Evolutionary conservation across 352 stramenopile genomes (phyloP).

Genomic region (Pythium aristosporum): DNA sequence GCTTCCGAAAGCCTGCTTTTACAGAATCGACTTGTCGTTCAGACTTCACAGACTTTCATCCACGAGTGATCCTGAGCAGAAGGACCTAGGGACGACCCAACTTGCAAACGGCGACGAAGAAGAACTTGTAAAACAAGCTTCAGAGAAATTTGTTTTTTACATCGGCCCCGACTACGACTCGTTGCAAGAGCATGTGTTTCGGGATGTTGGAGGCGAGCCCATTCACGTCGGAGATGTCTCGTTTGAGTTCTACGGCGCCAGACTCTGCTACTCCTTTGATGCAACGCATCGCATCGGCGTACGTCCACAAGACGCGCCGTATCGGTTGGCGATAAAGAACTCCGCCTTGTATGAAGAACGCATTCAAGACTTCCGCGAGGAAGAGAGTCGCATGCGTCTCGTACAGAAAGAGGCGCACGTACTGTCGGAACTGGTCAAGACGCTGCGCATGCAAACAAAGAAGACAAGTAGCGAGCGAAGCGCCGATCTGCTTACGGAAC

Average conservation of each 20-base stretch:
- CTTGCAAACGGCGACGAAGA: slow-evolving; percentile 13
- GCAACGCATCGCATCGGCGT: slow-evolving; percentile 28
- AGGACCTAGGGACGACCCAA: background rate
- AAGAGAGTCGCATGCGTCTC: slow-evolving; percentile 42
- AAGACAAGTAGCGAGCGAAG: slow-evolving; percentile 54
- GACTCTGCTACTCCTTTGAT: slow-evolving; percentile 66
- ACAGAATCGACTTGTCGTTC: slow-evolving; percentile 40
- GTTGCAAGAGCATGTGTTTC: slow-evolving; percentile 44
- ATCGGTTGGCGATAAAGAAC: slow-evolving; percentile 21
- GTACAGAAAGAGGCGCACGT: slow-evolving; percentile 66
- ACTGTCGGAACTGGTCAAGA: slow-evolving; percentile 74
- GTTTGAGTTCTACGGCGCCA: slow-evolving; percentile 64
- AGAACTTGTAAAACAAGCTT: slow-evolving; percentile 4
- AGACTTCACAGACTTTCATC: slow-evolving; percentile 7
- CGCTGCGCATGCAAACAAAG: slow-evolving; percentile 62
- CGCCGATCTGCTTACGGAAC: slow-evolving; percentile 57
- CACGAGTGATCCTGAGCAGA: background rate
- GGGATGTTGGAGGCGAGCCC: slow-evolving; percentile 37
- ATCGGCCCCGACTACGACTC: slow-evolving; percentile 61
- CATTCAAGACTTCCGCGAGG: slow-evolving; percentile 63
- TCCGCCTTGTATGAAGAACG: slow-evolving; percentile 43
- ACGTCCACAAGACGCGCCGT: slow-evolving; percentile 5
- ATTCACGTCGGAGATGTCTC: slow-evolving; percentile 30
- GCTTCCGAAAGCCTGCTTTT: slow-evolving; percentile 55
- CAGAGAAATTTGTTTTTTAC: slow-evolving; percentile 39